These are phyloP conservation scores for Cryphonectria carpinicola DNA, from an alignment of 2,329 filamentous ascomycete species.

Conservation along the genomic window DNA sequence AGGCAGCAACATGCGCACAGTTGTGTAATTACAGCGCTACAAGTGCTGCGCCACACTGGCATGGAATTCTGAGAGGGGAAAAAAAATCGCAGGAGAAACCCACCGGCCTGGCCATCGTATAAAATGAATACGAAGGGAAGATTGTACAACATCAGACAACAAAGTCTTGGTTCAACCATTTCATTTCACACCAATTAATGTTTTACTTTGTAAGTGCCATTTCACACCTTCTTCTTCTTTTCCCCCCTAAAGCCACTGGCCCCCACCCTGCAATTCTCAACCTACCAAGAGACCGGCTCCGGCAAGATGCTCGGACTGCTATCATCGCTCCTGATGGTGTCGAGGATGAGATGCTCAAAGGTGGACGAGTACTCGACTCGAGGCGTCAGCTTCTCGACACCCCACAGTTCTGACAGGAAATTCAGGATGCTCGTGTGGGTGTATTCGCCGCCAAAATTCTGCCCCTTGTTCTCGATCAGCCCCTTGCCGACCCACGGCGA, in stretches of 20 bases:
- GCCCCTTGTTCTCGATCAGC: slow-evolving; percentile 43
- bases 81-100: too few relatives aligned
- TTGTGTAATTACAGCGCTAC: background rate
- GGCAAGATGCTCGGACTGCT: slow-evolving; percentile 18
- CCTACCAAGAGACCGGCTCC: slow-evolving; percentile 20
- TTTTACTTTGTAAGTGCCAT: background rate
- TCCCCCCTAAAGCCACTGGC: too few relatives aligned
- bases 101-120: background rate
- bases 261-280: background rate
- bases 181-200: background rate
- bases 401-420: slow-evolving; percentile 45
- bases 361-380: slow-evolving; percentile 27
- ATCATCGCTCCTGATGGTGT: slow-evolving; percentile 18
- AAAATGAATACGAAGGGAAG: background rate
- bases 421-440: slow-evolving; percentile 46
- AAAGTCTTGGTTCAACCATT: too few relatives aligned
- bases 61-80: background rate
- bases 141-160: background rate
- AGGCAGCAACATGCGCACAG: background rate
- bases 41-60: background rate
- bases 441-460: slow-evolving; percentile 41
- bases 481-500: slow-evolving; percentile 49
- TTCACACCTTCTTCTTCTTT: too few relatives aligned
- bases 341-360: slow-evolving; percentile 26
- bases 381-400: slow-evolving; percentile 26